Evolutionary conservation across 2,329 filamentous ascomycete genomes (phyloP).

Genomic region (Penicillium sp.): DNA sequence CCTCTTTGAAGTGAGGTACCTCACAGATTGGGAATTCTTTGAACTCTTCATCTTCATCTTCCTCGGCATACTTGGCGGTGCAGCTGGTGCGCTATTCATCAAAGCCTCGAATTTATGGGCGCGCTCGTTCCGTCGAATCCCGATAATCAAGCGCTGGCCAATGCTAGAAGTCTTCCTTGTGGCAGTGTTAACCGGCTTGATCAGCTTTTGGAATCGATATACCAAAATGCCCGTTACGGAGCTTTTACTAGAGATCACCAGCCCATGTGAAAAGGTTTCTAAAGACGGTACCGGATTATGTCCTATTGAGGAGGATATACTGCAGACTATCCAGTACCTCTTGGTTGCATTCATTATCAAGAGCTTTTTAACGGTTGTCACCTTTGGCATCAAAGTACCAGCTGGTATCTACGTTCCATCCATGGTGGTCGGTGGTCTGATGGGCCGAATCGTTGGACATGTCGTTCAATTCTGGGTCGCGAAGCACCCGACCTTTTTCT

Average conservation of each 20-base stretch:
- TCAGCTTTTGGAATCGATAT: slow-evolving; percentile 91
- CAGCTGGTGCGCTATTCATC: slow-evolving; percentile 88
- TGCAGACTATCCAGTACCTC: slow-evolving; percentile 70
- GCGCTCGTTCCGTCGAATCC: slow-evolving; percentile 78
- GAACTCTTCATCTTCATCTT: slow-evolving; percentile 82
- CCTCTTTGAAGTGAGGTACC: slow-evolving; percentile 89
- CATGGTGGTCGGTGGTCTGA: slow-evolving; percentile 94
- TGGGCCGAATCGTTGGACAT: slow-evolving; percentile 87
- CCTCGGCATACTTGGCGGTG: slow-evolving; percentile 83
- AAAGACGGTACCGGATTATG: slow-evolving; percentile 75
- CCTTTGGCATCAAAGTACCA: slow-evolving; percentile 94
- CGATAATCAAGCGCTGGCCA: slow-evolving; percentile 77
- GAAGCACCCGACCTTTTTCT: slow-evolving; percentile 65
- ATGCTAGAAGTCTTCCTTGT: slow-evolving; percentile 87
- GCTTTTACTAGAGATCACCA: slow-evolving; percentile 84
- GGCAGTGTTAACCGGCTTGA: slow-evolving; percentile 76
- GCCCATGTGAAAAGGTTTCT: slow-evolving; percentile 72
- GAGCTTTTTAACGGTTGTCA: slow-evolving; percentile 80
- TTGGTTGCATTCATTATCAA: slow-evolving; percentile 84
- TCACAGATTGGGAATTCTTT: slow-evolving; percentile 90
- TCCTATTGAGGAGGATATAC: slow-evolving; percentile 74
- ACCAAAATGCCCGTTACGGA: slow-evolving; percentile 89
- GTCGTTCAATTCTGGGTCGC: slow-evolving; percentile 78
- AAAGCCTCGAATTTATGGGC: slow-evolving; percentile 93
- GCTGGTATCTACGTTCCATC: slow-evolving; percentile 97